Base-by-base conservation (phyloP, 345 rosid genomes). In the Lepidium africanum region DNA sequence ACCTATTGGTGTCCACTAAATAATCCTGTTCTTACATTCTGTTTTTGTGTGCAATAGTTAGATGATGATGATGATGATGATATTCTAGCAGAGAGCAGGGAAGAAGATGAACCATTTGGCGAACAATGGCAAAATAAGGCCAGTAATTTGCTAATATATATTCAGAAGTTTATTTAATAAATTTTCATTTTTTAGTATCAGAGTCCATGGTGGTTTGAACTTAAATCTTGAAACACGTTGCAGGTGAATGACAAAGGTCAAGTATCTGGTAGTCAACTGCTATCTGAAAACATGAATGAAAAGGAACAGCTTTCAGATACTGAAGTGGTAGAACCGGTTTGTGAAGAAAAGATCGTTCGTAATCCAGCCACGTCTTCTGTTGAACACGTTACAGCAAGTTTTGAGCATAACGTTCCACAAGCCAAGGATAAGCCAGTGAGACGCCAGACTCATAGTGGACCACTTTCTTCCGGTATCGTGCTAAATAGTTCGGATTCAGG, bases 31-130 rank as follows among this genome's bases (percentile, higher is more conserved):
- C 14, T 55, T 43, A 46, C 36, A 49, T 43, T 63, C 47, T 25
- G 25, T 47, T 23, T 30, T 0, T 33, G 15, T 65, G 67, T 41
- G 52, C 80, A 59, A 52, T 70, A 91, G 99, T 83, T 78, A 62
- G 94, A 87, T 78, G 96, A 95, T 71, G 88, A 84, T 81, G 94
- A 87, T 78, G 96, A 95, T 71, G 88, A 84, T 81, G 87, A 84
- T 70, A 67, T 77, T 47, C 58, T 69, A 19, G 84, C 80, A 66
- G 75, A 69, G 50, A 77, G 75, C 78, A 70, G 41, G 36, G 91
- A 79, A 70, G 94, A 89, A 61, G 88, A 83, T 62, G 94, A 78
- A 35, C 54, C n/a, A 54, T 40, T 69, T 42, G 85, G 78, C 65
- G 66, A 76, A 55, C 49, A 67, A 67, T 72, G 45, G 58, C 67